phyloP scores from a whole-genome alignment of 768 basidiomycete genomes.

The Dacryopinax primogenitus region DNA sequence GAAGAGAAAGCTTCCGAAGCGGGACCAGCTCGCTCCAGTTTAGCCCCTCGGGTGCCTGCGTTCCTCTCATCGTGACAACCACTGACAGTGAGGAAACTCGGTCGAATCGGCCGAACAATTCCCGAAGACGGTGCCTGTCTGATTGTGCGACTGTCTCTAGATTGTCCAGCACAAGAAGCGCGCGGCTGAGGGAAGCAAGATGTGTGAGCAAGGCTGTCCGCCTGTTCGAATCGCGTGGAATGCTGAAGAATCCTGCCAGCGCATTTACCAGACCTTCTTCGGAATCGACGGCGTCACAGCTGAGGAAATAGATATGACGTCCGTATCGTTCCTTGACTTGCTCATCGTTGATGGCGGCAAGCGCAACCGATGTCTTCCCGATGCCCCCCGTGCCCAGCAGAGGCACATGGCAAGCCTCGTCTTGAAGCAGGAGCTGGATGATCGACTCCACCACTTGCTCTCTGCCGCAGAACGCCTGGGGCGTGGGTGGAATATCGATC shows the following conservation, averaged over 20 bases:
- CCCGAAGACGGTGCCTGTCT: not conserved
- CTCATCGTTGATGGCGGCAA: not conserved
- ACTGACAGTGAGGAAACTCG: not conserved
- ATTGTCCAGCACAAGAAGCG: not conserved
- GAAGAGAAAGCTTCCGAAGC: not conserved
- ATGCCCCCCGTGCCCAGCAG: slow-evolving; percentile 23
- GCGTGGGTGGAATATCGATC: not conserved
- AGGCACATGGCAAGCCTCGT: not conserved
- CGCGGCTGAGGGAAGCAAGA: not conserved
- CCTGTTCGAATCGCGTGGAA: not conserved
- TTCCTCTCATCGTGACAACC: not conserved
- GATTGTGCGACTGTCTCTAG: not conserved
- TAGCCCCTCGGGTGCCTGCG: not conserved
- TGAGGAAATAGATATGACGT: not conserved
- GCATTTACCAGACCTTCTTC: not conserved
- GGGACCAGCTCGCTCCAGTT: not conserved
- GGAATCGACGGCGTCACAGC: not conserved
- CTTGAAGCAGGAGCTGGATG: not conserved
- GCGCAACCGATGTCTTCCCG: slow-evolving; percentile 23
- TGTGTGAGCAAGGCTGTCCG: not conserved
- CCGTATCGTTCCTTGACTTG: not conserved
- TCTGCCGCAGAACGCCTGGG: not conserved
- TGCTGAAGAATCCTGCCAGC: not conserved
- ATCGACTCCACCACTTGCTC: not conserved
- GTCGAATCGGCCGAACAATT: not conserved